Conservation (phyloP, 148 eudicot genomes). For the Rhododendron williamsianum region DNA sequence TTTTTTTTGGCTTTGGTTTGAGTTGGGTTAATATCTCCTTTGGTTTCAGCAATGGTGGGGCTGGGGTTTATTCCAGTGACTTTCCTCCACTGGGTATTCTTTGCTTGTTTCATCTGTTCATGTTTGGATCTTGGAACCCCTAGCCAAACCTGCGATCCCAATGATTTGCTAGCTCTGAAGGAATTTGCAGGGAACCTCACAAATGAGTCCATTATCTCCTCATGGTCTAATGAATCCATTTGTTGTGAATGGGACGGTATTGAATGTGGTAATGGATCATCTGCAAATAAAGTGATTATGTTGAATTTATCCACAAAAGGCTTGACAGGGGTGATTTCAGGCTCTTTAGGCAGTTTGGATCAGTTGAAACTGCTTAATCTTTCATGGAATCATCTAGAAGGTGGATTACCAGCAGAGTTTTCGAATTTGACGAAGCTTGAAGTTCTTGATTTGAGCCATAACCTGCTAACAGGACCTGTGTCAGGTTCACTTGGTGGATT, state of each 20-base stretch:
- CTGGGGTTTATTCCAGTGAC: conserved; percentile 25
- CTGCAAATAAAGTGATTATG: conserved; percentile 35
- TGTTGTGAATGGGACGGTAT: conserved; percentile 89
- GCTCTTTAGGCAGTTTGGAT: conserved; percentile 44
- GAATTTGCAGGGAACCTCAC: conserved; percentile 64
- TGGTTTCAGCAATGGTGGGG: conserved; percentile 23
- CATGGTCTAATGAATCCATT: conserved; percentile 41
- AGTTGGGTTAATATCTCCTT: conserved; percentile 8
- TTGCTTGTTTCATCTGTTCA: conserved; percentile 40
- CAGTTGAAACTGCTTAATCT: conserved; percentile 58
- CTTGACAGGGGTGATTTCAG: conserved; percentile 52
- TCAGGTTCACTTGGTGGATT: conserved; percentile 33
- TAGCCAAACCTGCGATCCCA: conserved; percentile 45
- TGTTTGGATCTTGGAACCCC: conserved; percentile 34
- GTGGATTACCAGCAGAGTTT: conserved; percentile 43
- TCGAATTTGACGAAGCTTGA: conserved; percentile 47
- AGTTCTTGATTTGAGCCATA: conserved; percentile 62
- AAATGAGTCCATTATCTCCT: conserved; percentile 36
- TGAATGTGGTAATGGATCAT: conserved; percentile 42
- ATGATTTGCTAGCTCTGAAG: conserved; percentile 55
- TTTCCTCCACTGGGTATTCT: conserved; percentile 40
- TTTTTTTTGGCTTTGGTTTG: conserved; percentile 13
- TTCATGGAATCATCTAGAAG: conserved; percentile 59
- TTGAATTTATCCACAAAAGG: conserved; percentile 44
- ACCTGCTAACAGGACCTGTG: conserved; percentile 42